phyloP scores from a whole-genome alignment of 169 alveolate species.

The Pseudocohnilembus persalinus region DNA sequence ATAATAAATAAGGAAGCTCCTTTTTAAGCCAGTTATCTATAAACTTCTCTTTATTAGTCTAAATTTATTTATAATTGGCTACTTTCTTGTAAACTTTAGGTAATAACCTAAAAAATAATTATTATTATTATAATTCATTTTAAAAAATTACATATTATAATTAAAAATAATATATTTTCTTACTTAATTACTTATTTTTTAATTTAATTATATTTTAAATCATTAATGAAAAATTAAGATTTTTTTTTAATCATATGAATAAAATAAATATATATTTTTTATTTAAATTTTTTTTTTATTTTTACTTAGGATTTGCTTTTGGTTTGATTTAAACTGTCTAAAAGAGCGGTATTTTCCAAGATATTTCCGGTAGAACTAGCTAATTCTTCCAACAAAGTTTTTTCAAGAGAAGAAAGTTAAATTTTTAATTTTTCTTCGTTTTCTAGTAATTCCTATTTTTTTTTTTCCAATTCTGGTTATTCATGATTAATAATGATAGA shows the following conservation, averaged over 20 bases:
- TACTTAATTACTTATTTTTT: no score
- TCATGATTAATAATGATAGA: conserved; percentile 89
- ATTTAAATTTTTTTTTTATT: no score
- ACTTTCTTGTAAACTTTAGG: conserved; percentile 80
- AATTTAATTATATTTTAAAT: no score
- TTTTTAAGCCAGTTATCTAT: conserved; percentile 81
- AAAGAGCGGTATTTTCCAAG: conserved; percentile 85
- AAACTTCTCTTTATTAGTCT: conserved; percentile 88
- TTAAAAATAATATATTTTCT: no score
- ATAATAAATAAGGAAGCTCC: conserved; percentile 88
- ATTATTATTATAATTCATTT: no score
- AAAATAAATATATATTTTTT: no score
- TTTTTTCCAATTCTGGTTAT: conserved; percentile 92
- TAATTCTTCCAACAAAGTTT: conserved; percentile 83
- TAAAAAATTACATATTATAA: no score
- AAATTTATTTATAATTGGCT: conserved; percentile 79
- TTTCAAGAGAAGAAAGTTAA: conserved; percentile 82
- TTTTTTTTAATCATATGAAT: no score
- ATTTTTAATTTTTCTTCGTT: conserved; percentile 90
- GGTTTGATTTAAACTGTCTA: conserved; percentile 86
- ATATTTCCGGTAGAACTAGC: conserved; percentile 89
- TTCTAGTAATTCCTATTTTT: conserved; percentile 85
- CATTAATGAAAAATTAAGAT: no score
- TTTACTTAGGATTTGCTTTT: conserved; percentile 84
- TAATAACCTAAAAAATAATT: conserved; percentile 76